These are phyloP conservation scores for Penicillium sp. DNA, from an alignment of 2,329 filamentous ascomycete genomes.

Conservation along the genomic window DNA sequence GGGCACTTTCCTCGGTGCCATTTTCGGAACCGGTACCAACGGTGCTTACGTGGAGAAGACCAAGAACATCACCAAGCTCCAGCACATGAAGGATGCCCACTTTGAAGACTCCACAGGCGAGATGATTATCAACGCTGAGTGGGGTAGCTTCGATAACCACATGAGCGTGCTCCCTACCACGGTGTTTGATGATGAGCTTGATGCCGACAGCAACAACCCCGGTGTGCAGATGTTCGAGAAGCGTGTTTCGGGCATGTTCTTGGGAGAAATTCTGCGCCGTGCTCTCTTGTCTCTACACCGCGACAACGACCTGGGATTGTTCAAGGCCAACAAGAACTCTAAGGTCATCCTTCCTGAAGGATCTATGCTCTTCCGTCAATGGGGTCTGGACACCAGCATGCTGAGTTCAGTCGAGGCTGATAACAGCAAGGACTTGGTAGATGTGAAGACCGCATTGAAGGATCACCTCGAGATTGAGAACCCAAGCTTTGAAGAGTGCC, in stretches of 20 bases:
- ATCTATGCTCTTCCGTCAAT: conserved; percentile 71
- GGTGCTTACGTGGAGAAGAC: conserved; percentile 96
- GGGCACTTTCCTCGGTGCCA: conserved; percentile 85
- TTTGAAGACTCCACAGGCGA: conserved; percentile 80
- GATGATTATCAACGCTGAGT: conserved; percentile 98
- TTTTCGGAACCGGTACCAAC: conserved; percentile 97
- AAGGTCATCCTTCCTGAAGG: conserved; percentile 67
- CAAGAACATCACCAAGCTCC: conserved; percentile 75
- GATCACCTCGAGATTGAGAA: conserved; percentile 73
- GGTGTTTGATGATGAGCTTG: conserved; percentile 74
- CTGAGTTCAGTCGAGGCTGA: conserved; percentile 85
- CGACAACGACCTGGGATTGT: conserved; percentile 66
- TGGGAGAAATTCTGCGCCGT: conserved; percentile 87
- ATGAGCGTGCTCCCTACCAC: conserved; percentile 86
- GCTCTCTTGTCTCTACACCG: conserved; percentile 71
- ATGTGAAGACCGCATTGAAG: conserved; percentile 75
- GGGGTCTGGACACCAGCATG: conserved; percentile 89
- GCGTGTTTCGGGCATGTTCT: conserved; percentile 95
- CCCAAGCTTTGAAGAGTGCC: conserved; percentile 77
- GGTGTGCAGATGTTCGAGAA: conserved; percentile 99
- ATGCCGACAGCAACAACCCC: conserved; percentile 80
- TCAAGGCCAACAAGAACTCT: conserved; percentile 72
- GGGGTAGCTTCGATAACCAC: conserved; percentile 96
- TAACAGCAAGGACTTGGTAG: conserved; percentile 67
- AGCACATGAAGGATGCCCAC: conserved; percentile 51